Evolutionary conservation across 345 rosid genomes (phyloP), one percentile per base, ranked within the genome.

Genomic region (Iberis pinnata): DNA sequence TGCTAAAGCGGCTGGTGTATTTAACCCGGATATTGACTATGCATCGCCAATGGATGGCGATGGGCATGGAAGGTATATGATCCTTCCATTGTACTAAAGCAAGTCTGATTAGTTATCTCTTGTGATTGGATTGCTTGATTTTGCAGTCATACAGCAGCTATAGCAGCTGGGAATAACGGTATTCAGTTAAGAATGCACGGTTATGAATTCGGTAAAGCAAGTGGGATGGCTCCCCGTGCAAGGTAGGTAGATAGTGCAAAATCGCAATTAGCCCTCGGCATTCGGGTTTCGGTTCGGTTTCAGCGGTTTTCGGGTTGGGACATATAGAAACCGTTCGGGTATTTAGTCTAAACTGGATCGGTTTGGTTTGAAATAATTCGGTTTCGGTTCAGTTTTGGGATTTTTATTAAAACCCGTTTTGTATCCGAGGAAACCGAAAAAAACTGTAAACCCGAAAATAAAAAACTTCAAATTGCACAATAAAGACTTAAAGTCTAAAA

Each of bases 141-240:
- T 43, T 42, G n/a, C 80, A 92, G 99, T 77, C 99, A 93, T 68
- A 93, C 95, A 25, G 99, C 99, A 55, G 85, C 97, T 50, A 93
- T 93, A 58, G 99, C 99, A 52, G 99, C 99, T 22, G 99, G 99
- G 49, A 88, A 88, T 69, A 93, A 93, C 63, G 99, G 99, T 54
- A 83, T 93, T 69, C 90, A 82, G 5, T 90, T 93, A 70, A 81
- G 81, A 74, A 61, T 88, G 74, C 76, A 78, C 49, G 99, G 99
- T 58, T 77, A 93, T 76, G 99, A 93, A 55, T 93, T 93, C 62
- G 99, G 99, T 39, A 93, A 69, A 79, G 99, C 99, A 33, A 93
- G 99, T 65, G 99, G 99, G 36, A 93, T 93, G 99, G 99, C 99
- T 73, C 99, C 99, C 17, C 94, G 99, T 70, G 95, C 99, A 60